These are phyloP conservation scores for Termitomyces sp. DNA, from an alignment of 1,284 basidiomycete species.

Conservation along the genomic window DNA sequence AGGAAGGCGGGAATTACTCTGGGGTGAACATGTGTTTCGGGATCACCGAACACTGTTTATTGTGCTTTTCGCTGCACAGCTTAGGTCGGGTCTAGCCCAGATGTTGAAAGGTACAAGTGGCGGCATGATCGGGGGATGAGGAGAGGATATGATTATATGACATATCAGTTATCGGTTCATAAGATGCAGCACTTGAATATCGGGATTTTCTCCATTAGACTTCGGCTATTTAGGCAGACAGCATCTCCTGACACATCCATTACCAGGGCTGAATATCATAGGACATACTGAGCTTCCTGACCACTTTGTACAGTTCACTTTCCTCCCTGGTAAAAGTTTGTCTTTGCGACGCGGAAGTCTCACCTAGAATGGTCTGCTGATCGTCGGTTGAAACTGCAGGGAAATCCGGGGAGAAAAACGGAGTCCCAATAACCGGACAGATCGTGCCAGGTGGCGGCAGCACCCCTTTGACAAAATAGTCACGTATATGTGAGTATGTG, in stretches of 20 bases:
- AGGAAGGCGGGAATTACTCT: no score
- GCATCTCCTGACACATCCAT: neutral
- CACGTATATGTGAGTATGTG: constrained; percentile 33
- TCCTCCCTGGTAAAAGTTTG: neutral
- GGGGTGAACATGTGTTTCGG: no score
- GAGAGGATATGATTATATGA: no score
- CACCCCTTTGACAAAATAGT: constrained; percentile 37
- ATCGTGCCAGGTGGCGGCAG: constrained; percentile 36
- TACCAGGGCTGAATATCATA: neutral
- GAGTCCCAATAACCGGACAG: constrained; percentile 27
- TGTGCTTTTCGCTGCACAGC: no score
- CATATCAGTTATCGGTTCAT: no score
- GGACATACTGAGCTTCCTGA: constrained; percentile 2
- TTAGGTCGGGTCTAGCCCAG: no score
- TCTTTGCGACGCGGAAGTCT: neutral
- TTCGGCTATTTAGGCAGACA: neutral
- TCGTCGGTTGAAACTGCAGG: neutral
- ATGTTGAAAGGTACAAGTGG: no score
- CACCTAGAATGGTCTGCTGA: neutral
- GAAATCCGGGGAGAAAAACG: constrained; percentile 16
- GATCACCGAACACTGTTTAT: no score
- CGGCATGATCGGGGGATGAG: no score
- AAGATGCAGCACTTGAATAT: neutral
- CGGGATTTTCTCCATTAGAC: neutral
- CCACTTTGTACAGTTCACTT: neutral